Conservation (phyloP, 2,329 filamentous ascomycete genomes). For the Albophoma yamanashiensis region DNA sequence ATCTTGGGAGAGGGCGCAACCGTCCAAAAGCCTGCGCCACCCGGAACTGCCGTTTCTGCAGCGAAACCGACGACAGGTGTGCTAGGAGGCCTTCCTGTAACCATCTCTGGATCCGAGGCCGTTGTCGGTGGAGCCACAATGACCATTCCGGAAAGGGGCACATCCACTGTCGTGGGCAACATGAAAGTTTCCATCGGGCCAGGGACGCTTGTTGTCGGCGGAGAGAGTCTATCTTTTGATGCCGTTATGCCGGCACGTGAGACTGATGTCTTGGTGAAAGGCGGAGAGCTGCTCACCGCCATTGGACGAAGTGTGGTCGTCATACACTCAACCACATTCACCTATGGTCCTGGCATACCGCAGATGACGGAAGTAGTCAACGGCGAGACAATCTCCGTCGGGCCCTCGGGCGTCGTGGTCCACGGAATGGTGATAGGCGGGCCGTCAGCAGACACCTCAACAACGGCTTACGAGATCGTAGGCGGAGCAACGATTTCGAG, state of each 20-base stretch:
- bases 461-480: constrained; percentile 34
- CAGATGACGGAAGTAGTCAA: constrained; percentile 29
- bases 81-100: constrained; percentile 28
- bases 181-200: constrained; percentile 23
- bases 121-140: constrained; percentile 32
- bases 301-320: constrained; percentile 29
- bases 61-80: constrained; percentile 25
- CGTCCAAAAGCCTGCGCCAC: constrained; percentile 27
- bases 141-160: constrained; percentile 25
- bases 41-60: constrained; percentile 16
- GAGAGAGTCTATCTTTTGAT: constrained; percentile 24
- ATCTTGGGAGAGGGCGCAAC: constrained; percentile 34
- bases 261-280: constrained; percentile 33
- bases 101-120: constrained; percentile 28
- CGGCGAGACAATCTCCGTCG: constrained; percentile 40
- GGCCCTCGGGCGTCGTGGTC: constrained; percentile 30
- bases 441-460: constrained; percentile 17
- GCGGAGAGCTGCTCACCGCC: constrained; percentile 35
- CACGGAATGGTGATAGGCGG: constrained; percentile 34
- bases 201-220: constrained; percentile 22
- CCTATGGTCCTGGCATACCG: constrained; percentile 27
- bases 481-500: constrained; percentile 43
- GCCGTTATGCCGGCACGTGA: constrained; percentile 17
- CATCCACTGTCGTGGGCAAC: constrained; percentile 21
- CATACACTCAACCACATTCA: constrained; percentile 31